Base-by-base conservation (phyloP, 768 basidiomycete species). In the Leccinum aurantiacum region DNA sequence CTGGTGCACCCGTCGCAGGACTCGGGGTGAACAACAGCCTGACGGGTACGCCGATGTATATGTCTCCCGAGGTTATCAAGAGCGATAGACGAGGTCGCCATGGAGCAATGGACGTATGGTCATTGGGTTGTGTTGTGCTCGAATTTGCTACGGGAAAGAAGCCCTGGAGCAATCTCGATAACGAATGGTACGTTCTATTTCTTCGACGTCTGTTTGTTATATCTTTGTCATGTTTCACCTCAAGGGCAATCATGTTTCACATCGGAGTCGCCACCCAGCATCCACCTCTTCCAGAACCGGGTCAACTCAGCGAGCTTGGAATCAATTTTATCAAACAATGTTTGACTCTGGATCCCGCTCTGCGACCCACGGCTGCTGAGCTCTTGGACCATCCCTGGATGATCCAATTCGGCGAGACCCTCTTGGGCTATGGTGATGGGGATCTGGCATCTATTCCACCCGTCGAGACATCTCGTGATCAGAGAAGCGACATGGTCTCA, bases 221-320 rank as follows among this genome's bases (percentile, higher is more conserved):
- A 13, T 48, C 44, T 51, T 19, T 31, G 24, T 57, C 11, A 37
- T 69, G 46, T 67, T 38, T 19, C 33, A 17, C 54, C 33, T 31
- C 22, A 67, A 96, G 95, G 95, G 95, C 96, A n/a, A 96, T 98
- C 76, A 98, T 98, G 96, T 98, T 96, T 80, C 95, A 96, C 71
- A 97, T 98, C 58, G 96, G 96, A 49, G 93, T 97, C 49, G 91
- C 95, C 7, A 96, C 94, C 3, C 91, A 98, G 66, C 94, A 97
- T 68, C 97, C 97, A 17, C 95, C 95, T 8, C 77, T 99, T 14
- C 97, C 97, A 4, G 95, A 98, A 65, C 83, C 91, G 8, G 87
- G 86, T 53, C 92, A 98, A 75, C 85, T 98, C 29, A 90, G 92
- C 67, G 87, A 88, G 44, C 71, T 89, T 37, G 97, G 97, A 24